Conservation (phyloP, 2,329 filamentous ascomycete species). For the Nectriaceae sp. region DNA sequence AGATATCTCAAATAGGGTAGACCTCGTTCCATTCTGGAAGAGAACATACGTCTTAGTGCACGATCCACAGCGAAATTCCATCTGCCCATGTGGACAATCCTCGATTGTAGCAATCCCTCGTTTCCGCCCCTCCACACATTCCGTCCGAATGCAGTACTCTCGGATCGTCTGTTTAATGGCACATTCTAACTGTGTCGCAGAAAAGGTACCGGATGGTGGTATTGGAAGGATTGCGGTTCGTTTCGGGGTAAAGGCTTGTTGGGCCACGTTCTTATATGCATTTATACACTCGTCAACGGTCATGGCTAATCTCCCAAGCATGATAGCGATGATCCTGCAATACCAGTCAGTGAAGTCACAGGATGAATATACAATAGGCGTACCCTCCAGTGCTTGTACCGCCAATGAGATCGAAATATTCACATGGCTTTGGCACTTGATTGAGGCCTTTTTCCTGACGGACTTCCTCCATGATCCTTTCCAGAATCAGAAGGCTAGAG, state of each 20-base stretch:
- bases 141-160: constrained; percentile 15
- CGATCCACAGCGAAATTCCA: constrained; percentile 19
- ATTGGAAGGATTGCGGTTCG: constrained; percentile 8
- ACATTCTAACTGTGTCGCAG: constrained; percentile 24
- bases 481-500: constrained; percentile 28
- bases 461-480: constrained; percentile 27
- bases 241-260: constrained; percentile 10
- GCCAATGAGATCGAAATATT: constrained; percentile 32
- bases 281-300: constrained; percentile 38
- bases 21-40: background rate
- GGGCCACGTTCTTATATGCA: constrained; percentile 19
- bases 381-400: constrained; percentile 34
- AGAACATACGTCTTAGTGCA: constrained; percentile 27
- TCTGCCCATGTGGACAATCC: constrained; percentile 22
- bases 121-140: constrained; percentile 6
- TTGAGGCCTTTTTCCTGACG: constrained; percentile 10
- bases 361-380: background rate
- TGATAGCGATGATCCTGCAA: constrained; percentile 39
- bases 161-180: constrained; percentile 23
- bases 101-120: background rate
- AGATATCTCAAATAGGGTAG: background rate
- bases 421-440: constrained; percentile 24
- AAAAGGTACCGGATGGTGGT: constrained; percentile 22
- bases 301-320: constrained; percentile 44
- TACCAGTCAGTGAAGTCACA: constrained; percentile 1